These are phyloP conservation scores for Auricularia sp. DNA, from an alignment of 768 basidiomycete genomes.

Conservation along the genomic window DNA sequence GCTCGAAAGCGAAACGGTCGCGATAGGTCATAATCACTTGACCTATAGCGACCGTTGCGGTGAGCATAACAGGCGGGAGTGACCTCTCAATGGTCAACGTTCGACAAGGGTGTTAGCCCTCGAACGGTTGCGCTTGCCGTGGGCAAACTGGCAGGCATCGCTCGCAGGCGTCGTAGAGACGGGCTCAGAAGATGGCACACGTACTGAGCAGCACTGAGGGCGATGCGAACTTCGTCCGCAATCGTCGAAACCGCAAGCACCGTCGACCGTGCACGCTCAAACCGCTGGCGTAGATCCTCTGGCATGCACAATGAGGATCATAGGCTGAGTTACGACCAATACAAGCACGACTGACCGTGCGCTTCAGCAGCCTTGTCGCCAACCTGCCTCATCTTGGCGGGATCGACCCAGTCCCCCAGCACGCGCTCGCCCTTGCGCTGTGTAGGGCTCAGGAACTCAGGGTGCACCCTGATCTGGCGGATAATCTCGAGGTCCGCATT, in stretches of 20 bases:
- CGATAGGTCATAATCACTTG: too few species aligned
- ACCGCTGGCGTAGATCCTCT: constrained; percentile 53
- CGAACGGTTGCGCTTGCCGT: too few species aligned
- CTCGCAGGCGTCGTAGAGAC: too few species aligned
- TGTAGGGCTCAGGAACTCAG: constrained; percentile 69
- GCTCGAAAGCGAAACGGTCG: too few species aligned
- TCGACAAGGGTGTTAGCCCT: too few species aligned
- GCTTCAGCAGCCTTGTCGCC: constrained; percentile 58
- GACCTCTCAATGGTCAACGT: too few species aligned
- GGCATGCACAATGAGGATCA: neutral
- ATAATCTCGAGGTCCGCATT: constrained; percentile 67
- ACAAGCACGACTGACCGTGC: constrained; percentile 41
- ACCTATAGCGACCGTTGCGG: too few species aligned
- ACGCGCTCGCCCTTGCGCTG: constrained; percentile 57
- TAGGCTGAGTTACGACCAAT: neutral
- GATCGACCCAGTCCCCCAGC: constrained; percentile 72
- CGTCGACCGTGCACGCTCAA: constrained; percentile 41
- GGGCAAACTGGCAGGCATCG: too few species aligned
- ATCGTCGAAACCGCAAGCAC: constrained; percentile 47
- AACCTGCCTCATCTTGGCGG: constrained; percentile 69
- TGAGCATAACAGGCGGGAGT: too few species aligned
- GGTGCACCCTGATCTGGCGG: constrained; percentile 53
- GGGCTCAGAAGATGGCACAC: constrained; percentile 3
- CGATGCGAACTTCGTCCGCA: constrained; percentile 46
- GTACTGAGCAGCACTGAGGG: constrained; percentile 38